These are phyloP conservation scores for Theileria luwenshuni DNA, from an alignment of 169 alveolate genomes.

Conservation along the genomic window DNA sequence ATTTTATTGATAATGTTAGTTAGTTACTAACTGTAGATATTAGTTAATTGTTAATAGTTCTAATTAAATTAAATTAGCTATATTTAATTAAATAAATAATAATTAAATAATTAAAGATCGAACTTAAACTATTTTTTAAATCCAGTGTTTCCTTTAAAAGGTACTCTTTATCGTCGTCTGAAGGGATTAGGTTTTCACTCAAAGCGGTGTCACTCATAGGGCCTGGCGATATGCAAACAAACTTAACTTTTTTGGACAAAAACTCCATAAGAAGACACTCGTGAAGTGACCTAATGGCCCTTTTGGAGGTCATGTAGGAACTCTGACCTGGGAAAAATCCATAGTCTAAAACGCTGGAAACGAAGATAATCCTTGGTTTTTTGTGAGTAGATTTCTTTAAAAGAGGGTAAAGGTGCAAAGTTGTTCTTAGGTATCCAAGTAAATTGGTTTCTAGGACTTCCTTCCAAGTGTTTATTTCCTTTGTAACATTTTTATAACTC, in stretches of 20 bases:
- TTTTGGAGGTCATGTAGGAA: slow-evolving; percentile 57
- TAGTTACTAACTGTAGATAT: too few species aligned
- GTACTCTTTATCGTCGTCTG: slow-evolving; percentile 6
- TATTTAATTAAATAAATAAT: too few species aligned
- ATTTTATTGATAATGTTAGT: slow-evolving; percentile 4
- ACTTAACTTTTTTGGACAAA: neutral
- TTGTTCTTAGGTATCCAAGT: slow-evolving; percentile 32
- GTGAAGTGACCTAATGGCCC: slow-evolving; percentile 44
- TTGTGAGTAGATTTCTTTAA: neutral
- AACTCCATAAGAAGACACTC: slow-evolving; percentile 57
- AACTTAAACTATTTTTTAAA: slow-evolving; percentile 17
- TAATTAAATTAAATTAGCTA: too few species aligned
- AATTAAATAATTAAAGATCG: neutral
- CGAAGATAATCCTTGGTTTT: slow-evolving; percentile 37
- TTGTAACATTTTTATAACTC: neutral
- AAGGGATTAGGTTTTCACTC: slow-evolving; percentile 15
- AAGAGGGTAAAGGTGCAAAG: slow-evolving; percentile 11
- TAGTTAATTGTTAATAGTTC: too few species aligned
- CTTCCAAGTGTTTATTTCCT: slow-evolving; percentile 42
- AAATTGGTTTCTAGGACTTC: slow-evolving; percentile 50
- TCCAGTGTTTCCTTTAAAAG: neutral
- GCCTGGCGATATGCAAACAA: slow-evolving; percentile 54
- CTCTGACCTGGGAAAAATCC: slow-evolving; percentile 63
- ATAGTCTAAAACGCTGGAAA: slow-evolving; percentile 62
- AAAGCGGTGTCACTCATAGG: slow-evolving; percentile 47